Conservation (phyloP, 371 early-diverging fungal genomes). For the Neoconidiobolus thromboides region DNA sequence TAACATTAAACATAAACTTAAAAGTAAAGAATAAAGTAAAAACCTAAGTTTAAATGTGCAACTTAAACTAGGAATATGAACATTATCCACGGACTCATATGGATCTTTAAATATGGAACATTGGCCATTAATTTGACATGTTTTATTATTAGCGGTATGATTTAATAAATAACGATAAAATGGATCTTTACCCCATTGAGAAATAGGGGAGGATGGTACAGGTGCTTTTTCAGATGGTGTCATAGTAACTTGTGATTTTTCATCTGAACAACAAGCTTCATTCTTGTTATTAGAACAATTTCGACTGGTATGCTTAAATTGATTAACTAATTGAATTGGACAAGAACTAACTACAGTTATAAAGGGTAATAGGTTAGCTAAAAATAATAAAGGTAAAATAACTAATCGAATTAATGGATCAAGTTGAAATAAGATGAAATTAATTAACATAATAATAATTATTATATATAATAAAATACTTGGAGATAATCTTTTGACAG, state of each 20-base stretch:
- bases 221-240: not conserved
- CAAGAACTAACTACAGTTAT: not conserved
- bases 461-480: not conserved
- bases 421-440: not conserved
- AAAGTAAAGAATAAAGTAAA: no score
- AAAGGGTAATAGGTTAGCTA: not conserved
- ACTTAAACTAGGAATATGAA: no score
- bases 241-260: no score
- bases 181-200: not conserved
- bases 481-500: not conserved
- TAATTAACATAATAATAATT: not conserved
- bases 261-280: no score
- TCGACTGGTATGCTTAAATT: not conserved
- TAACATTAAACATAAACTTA: no score
- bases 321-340: not conserved
- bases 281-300: not conserved
- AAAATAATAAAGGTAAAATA: not conserved
- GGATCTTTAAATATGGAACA: no score
- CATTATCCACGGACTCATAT: no score
- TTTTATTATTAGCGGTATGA: no score
- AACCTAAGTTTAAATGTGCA: no score
- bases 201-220: not conserved
- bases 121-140: no score
- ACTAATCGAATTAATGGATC: not conserved
- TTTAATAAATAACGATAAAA: not conserved